Evolutionary conservation across 495 filamentous ascomycete species (phyloP).

Genomic region (Trichoderma parareesei): DNA sequence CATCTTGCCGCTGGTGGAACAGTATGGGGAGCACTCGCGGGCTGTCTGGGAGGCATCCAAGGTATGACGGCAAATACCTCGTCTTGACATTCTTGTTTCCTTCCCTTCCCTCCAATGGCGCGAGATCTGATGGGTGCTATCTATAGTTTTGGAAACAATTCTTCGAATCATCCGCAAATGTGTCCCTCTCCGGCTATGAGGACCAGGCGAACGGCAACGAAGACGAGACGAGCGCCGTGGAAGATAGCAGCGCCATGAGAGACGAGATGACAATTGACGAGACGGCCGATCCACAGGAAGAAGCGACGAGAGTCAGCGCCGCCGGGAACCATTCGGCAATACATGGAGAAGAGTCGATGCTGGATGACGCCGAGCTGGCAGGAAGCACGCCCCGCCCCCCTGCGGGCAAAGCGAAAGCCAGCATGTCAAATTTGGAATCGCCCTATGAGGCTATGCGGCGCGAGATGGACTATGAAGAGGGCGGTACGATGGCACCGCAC

Average conservation of each 20-base stretch:
- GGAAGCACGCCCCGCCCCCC: slow-evolving; percentile 48
- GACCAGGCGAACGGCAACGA: slow-evolving; percentile 50
- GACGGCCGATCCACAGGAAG: slow-evolving; percentile 29
- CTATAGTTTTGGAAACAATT: slow-evolving; percentile 98
- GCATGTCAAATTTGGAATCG: slow-evolving; percentile 55
- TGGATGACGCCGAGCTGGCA: slow-evolving; percentile 42
- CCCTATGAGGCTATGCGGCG: slow-evolving; percentile 58
- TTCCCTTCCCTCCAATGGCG: no score
- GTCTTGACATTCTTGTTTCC: no score
- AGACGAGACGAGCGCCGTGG: slow-evolving; percentile 31
- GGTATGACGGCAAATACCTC: slow-evolving; percentile 32
- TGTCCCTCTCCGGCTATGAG: slow-evolving; percentile 93
- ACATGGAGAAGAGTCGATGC: slow-evolving; percentile 41
- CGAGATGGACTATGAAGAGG: slow-evolving; percentile 40
- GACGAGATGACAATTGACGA: slow-evolving; percentile 37
- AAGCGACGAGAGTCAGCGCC: slow-evolving; percentile 26
- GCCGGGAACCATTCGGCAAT: slow-evolving; percentile 30
- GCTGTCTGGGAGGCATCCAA: slow-evolving; percentile 96
- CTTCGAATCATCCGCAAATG: slow-evolving; percentile 96
- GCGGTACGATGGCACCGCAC: slow-evolving; percentile 8
- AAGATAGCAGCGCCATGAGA: slow-evolving; percentile 25
- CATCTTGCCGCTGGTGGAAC: slow-evolving; percentile 90
- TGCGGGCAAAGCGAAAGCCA: slow-evolving; percentile 32
- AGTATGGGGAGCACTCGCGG: slow-evolving; percentile 88
- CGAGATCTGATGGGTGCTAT: neutral